Percentiles rank a stretch among this genome's conserved stretches.
phyloP scores from a whole-genome alignment of 169 alveolate genomes.

The Cryptosporidium baileyi region DNA sequence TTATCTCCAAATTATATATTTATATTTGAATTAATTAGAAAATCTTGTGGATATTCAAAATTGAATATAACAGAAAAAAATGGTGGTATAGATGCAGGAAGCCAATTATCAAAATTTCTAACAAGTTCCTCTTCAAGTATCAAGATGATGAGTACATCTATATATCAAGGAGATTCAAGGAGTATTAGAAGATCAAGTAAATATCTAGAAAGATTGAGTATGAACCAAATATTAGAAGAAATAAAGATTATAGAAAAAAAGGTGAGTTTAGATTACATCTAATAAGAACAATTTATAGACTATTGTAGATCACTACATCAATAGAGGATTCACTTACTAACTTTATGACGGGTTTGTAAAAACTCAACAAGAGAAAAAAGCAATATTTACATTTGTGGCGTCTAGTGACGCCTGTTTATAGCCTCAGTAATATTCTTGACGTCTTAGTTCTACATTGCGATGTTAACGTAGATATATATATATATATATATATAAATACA shows the following conservation, averaged over 20 bases:
- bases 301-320: neutral
- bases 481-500: no score
- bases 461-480: no score
- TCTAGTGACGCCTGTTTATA: conserved; percentile 71
- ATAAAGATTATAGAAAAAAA: neutral
- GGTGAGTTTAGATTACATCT: conserved; percentile 18
- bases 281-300: neutral
- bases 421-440: neutral
- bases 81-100: no score
- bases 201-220: neutral
- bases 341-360: conserved; percentile 55
- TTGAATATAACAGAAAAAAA: no score
- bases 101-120: no score
- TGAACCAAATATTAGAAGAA: neutral
- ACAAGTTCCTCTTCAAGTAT: no score
- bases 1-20: neutral
- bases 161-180: no score
- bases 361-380: neutral
- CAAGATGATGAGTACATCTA: no score
- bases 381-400: conserved; percentile 26
- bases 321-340: conserved; percentile 34
- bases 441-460: neutral
- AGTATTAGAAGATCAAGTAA: no score
- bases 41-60: conserved; percentile 44
- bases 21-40: neutral